Evolutionary conservation across 1,284 basidiomycete genomes (phyloP).

Genomic region (Cystobasidium slooffiae): DNA sequence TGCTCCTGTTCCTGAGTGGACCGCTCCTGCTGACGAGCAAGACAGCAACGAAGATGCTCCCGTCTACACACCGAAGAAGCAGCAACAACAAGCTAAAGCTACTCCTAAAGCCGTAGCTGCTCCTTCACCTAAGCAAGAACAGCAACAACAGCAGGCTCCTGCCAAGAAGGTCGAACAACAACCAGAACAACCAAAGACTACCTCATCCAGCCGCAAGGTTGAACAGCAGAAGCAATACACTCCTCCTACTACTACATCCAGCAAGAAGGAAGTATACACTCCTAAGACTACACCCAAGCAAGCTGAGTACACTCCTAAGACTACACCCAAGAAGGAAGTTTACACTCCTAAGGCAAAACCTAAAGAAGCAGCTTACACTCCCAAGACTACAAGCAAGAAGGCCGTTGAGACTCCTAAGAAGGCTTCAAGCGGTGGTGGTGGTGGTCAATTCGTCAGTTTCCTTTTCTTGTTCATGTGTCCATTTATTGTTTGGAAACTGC

Average conservation of each 20-base stretch:
- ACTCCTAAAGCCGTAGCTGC: conserved; percentile 12
- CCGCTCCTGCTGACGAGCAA: neutral
- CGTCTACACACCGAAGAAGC: neutral
- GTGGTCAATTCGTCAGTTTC: conserved; percentile 29
- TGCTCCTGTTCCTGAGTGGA: conserved; percentile 13
- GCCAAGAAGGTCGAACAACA: conserved; percentile 4
- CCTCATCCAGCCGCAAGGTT: conserved; percentile 13
- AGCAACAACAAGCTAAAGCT: conserved; percentile 13
- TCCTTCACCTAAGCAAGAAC: conserved; percentile 22
- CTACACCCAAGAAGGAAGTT: conserved; percentile 22
- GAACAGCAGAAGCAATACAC: neutral
- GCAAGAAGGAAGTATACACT: conserved; percentile 19
- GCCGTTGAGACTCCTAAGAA: conserved; percentile 6
- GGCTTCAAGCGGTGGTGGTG: conserved; percentile 16
- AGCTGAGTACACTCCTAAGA: conserved; percentile 6
- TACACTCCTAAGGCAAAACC: conserved; percentile 12
- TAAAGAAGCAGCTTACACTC: conserved; percentile 28
- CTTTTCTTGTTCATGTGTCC: neutral
- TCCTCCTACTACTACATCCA: neutral
- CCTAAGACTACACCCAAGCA: conserved; percentile 28
- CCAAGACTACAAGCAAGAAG: conserved; percentile 32
- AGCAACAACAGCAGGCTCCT: neutral
- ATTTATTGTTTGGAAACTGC: neutral
- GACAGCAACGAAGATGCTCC: neutral
- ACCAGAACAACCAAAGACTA: conserved; percentile 1